Conservation (phyloP, 2,329 filamentous ascomycete species). For the Didymella pomorum region DNA sequence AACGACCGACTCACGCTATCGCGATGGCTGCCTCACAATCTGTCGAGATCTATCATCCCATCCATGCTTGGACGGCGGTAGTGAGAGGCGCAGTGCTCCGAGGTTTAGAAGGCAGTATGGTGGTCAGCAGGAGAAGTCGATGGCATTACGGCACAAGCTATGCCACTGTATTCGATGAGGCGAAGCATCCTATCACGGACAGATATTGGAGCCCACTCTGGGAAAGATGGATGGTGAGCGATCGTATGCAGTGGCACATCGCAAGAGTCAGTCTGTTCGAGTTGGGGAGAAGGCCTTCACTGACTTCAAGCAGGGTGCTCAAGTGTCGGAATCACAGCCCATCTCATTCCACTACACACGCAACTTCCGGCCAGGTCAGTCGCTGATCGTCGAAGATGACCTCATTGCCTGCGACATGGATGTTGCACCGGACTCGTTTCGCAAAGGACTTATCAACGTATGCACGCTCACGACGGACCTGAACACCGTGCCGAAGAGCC, state of each 20-base stretch:
- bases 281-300: too few relatives aligned
- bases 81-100: conserved; percentile 78
- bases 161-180: conserved; percentile 80
- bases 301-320: conserved; percentile 65
- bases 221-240: conserved; percentile 84
- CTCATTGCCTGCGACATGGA: conserved; percentile 78
- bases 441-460: conserved; percentile 69
- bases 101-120: conserved; percentile 80
- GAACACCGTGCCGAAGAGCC: conserved; percentile 73
- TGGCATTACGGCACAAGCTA: conserved; percentile 84
- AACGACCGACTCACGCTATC: conserved; percentile 72
- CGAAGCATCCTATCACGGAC: conserved; percentile 75
- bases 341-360: conserved; percentile 87
- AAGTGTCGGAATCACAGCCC: conserved; percentile 75
- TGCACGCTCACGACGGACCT: conserved; percentile 84
- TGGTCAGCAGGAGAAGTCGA: conserved; percentile 75
- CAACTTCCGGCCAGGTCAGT: conserved; percentile 82
- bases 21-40: conserved; percentile 61
- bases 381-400: conserved; percentile 79
- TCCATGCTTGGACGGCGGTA: conserved; percentile 83
- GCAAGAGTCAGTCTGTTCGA: conserved; percentile 65
- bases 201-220: conserved; percentile 81
- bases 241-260: conserved; percentile 88
- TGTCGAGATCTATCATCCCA: conserved; percentile 81
- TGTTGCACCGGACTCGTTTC: conserved; percentile 63